These are phyloP conservation scores for Globisporangium acanthophoron DNA, from an alignment of 352 stramenopile genomes.

Conservation along the genomic window DNA sequence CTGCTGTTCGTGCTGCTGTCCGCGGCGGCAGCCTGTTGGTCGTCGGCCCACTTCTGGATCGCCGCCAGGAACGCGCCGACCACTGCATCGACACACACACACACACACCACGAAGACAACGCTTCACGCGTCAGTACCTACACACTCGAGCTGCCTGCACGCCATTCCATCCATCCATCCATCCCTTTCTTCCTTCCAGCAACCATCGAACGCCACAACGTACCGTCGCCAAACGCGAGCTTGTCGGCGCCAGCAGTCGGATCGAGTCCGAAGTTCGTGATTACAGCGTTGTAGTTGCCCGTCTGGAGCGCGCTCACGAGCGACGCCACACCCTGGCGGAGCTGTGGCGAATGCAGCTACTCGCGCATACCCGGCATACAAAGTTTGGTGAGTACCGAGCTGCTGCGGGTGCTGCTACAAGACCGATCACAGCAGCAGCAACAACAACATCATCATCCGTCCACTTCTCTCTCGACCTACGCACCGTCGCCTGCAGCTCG, in stretches of 20 bases:
- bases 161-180: too few relatives aligned
- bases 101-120: background rate
- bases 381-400: background rate
- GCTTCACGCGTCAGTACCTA: too few relatives aligned
- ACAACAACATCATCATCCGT: background rate
- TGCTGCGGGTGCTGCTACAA: background rate
- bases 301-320: conserved; percentile 82
- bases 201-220: conserved; percentile 3
- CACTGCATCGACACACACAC: conserved; percentile 20
- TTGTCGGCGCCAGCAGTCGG: conserved; percentile 67
- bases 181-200: background rate
- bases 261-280: conserved; percentile 89
- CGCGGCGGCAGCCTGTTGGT: conserved; percentile 15
- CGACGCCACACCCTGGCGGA: conserved; percentile 86
- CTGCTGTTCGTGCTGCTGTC: background rate
- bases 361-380: background rate
- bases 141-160: background rate
- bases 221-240: conserved; percentile 80
- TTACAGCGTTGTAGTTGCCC: conserved; percentile 87
- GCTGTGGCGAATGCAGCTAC: conserved; percentile 75
- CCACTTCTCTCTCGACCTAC: background rate
- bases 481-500: conserved; percentile 72
- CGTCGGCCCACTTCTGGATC: conserved; percentile 72
- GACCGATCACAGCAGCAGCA: too few relatives aligned
- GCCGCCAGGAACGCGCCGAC: conserved; percentile 72